Evolutionary conservation across 1,139 yeast genomes (phyloP).

Genomic region (Dujonia santamariae): DNA sequence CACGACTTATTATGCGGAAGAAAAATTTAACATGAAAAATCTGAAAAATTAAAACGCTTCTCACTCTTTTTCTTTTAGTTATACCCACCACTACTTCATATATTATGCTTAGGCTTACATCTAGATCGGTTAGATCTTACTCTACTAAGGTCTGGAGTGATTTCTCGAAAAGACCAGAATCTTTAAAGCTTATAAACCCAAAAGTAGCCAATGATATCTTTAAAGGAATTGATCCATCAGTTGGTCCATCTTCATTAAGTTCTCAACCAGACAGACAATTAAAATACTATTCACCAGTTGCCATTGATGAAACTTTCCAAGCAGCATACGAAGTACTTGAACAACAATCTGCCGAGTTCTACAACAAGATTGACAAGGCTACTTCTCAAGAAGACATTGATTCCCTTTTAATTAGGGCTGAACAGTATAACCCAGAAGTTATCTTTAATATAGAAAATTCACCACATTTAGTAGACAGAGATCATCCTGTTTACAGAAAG

Average conservation of each 20-base stretch:
- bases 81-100: no score
- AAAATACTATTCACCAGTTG: slow-evolving; percentile 62
- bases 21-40: no score
- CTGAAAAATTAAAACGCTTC: no score
- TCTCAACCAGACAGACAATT: slow-evolving; percentile 15
- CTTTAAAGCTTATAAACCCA: slow-evolving; percentile 32
- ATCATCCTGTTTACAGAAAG: slow-evolving; percentile 76
- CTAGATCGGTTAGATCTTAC: no score
- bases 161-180: slow-evolving; percentile 37
- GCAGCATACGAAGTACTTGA: slow-evolving; percentile 62
- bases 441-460: slow-evolving; percentile 55
- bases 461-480: slow-evolving; percentile 53
- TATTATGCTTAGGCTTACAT: no score
- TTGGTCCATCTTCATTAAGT: slow-evolving; percentile 34
- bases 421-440: slow-evolving; percentile 78
- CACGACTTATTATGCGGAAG: no score
- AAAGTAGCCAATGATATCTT: slow-evolving; percentile 31
- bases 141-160: slow-evolving; percentile 47
- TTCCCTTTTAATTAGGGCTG: slow-evolving; percentile 42
- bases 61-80: no score
- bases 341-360: slow-evolving; percentile 29
- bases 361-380: slow-evolving; percentile 15
- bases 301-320: slow-evolving; percentile 70
- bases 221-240: slow-evolving; percentile 27
- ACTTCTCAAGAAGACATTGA: slow-evolving; percentile 17